Evolutionary conservation across 1,139 yeast species (phyloP).

Genomic region (Candida sp.): DNA sequence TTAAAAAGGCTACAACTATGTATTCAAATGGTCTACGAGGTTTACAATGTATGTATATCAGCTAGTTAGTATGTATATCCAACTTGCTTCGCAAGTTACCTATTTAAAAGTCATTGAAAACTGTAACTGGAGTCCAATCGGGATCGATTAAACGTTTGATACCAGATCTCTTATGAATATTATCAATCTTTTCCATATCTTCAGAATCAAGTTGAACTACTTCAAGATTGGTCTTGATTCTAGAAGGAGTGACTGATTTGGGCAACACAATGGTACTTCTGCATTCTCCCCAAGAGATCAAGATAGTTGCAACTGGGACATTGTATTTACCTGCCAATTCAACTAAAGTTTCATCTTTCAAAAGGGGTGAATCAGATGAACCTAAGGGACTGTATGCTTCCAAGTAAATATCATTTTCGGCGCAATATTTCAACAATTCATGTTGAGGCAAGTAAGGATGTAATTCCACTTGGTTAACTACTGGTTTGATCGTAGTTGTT

Average conservation of each 20-base stretch:
- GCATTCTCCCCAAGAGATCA: slow-evolving; percentile 70
- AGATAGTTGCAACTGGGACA: slow-evolving; percentile 59
- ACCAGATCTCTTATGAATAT: slow-evolving; percentile 41
- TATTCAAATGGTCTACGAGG: no score
- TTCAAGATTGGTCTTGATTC: slow-evolving; percentile 59
- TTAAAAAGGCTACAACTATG: no score
- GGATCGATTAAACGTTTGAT: slow-evolving; percentile 46
- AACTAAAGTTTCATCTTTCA: slow-evolving; percentile 21
- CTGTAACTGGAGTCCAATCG: slow-evolving; percentile 29
- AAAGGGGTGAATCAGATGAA: slow-evolving; percentile 32
- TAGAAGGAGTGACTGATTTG: slow-evolving; percentile 59
- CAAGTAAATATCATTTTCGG: slow-evolving; percentile 48
- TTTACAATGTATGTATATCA: no score
- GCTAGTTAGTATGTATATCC: no score
- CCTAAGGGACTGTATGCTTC: slow-evolving; percentile 72
- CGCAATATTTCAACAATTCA: slow-evolving; percentile 55
- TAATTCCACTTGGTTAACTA: slow-evolving; percentile 69
- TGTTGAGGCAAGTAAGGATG: slow-evolving; percentile 69
- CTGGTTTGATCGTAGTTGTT: slow-evolving; percentile 52
- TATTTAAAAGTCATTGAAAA: slow-evolving; percentile 9
- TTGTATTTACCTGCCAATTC: slow-evolving; percentile 25
- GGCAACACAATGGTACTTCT: slow-evolving; percentile 73
- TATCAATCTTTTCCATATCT: slow-evolving; percentile 49
- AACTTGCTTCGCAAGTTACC: no score
- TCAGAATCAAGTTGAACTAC: slow-evolving; percentile 48